A percentile compares a stretch with the other conserved stretches of the same genome.
phyloP scores from a whole-genome alignment of 768 basidiomycete genomes.

The Phaffia tasmanica region DNA sequence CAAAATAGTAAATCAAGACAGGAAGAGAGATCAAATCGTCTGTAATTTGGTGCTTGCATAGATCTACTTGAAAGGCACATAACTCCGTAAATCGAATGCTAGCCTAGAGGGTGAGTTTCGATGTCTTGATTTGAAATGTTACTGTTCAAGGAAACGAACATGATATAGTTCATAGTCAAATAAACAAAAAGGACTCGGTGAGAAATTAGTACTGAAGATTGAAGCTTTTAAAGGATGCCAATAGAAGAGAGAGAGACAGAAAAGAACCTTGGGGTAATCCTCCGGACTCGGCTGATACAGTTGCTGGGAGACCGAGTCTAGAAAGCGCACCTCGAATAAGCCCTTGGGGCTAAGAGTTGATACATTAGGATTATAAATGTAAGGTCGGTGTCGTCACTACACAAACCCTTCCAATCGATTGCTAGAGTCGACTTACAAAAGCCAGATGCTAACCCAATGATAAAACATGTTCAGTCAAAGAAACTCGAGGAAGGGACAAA shows the following conservation, averaged over 20 bases:
- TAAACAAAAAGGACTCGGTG: too few species aligned
- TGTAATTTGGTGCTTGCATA: too few species aligned
- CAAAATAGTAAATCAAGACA: too few species aligned
- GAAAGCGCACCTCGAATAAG: slow-evolving; percentile 71
- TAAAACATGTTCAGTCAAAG: background rate
- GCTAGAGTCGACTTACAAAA: slow-evolving; percentile 39
- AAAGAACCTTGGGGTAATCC: slow-evolving; percentile 68
- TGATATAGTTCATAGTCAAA: background rate
- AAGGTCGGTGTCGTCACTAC: background rate
- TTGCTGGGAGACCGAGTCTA: slow-evolving; percentile 62
- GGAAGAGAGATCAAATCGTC: too few species aligned
- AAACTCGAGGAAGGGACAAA: background rate
- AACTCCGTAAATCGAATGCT: too few species aligned
- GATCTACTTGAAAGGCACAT: too few species aligned
- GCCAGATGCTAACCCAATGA: slow-evolving; percentile 55
- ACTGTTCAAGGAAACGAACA: slow-evolving; percentile 1
- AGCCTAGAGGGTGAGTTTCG: slow-evolving; percentile 1
- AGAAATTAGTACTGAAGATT: background rate
- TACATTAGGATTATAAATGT: background rate
- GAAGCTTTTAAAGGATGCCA: slow-evolving; percentile 34
- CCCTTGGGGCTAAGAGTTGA: slow-evolving; percentile 48
- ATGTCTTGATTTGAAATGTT: slow-evolving; percentile 24
- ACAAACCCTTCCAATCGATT: background rate
- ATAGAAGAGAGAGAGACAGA: too few species aligned
- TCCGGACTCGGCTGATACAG: slow-evolving; percentile 65